phyloP scores from a whole-genome alignment of 1,139 yeast species.

The Hansenula anomala region DNA sequence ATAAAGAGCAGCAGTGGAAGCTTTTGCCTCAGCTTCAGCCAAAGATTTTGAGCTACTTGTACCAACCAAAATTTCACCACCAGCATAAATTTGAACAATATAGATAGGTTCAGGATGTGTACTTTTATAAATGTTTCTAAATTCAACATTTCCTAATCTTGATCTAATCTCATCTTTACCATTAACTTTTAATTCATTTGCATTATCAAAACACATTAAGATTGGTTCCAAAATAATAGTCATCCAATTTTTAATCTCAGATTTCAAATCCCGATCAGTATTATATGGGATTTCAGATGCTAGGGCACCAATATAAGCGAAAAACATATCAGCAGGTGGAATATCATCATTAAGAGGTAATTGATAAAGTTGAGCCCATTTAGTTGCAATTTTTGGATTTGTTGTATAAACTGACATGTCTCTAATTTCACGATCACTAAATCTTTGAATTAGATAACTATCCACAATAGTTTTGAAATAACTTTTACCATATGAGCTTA shows the following conservation, averaged over 20 bases:
- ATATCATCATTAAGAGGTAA: background rate
- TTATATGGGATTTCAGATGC: background rate
- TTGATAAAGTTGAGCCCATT: constrained; percentile 8
- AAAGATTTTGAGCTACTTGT: constrained; percentile 6
- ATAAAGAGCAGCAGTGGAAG: constrained; percentile 4
- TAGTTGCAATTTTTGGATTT: constrained; percentile 3
- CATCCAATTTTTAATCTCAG: constrained; percentile 4
- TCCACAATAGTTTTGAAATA: background rate
- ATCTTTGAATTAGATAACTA: constrained; percentile 9
- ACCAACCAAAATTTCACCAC: constrained; percentile 1
- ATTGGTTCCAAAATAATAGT: constrained; percentile 13
- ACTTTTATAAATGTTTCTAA: constrained; percentile 1
- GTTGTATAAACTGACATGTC: constrained; percentile 2
- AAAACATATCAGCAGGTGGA: constrained; percentile 7
- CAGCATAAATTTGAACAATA: constrained; percentile 5
- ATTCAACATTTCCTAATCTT: background rate
- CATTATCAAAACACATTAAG: constrained; percentile 5
- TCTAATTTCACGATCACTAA: constrained; percentile 8
- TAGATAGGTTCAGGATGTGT: constrained; percentile 1
- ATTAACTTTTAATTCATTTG: background rate
- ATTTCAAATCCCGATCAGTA: background rate
- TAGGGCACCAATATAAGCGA: constrained; percentile 12
- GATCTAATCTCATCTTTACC: constrained; percentile 3
- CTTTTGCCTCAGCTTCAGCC: constrained; percentile 10
- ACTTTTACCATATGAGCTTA: no score